A percentile compares a stretch with the other conserved stretches of the same genome.
phyloP scores from a whole-genome alignment of 257 asterid species.

The Solanum pinnatisectum region DNA sequence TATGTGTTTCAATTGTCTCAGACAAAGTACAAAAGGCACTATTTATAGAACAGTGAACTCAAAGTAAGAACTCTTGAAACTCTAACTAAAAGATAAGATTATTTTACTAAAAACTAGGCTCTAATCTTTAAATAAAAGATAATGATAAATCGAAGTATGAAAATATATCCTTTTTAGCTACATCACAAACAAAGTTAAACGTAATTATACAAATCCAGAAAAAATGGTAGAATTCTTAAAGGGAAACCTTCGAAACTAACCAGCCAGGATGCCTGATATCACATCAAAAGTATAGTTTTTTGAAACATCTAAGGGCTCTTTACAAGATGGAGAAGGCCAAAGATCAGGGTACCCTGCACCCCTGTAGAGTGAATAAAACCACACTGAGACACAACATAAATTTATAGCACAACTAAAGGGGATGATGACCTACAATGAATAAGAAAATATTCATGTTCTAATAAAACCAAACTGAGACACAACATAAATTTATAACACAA shows the following conservation, averaged over 20 bases:
- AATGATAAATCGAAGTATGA: neutral
- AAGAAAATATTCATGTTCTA: neutral
- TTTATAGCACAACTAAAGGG: neutral
- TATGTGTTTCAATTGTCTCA: neutral
- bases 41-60: neutral
- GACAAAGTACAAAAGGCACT: neutral
- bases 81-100: neutral
- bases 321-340: constrained; percentile 89
- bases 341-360: constrained; percentile 92
- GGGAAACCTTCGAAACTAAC: constrained; percentile 15
- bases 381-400: neutral
- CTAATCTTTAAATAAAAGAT: neutral
- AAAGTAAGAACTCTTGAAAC: neutral
- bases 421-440: neutral
- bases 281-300: constrained; percentile 79
- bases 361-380: constrained; percentile 33
- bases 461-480: neutral
- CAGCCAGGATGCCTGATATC: constrained; percentile 66
- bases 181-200: neutral
- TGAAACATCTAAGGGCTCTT: constrained; percentile 86
- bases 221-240: neutral
- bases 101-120: neutral
- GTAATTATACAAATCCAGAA: neutral
- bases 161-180: neutral
- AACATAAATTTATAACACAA: neutral